Evolutionary conservation across 1,284 basidiomycete species (phyloP).

Genomic region (Cryptococcus hybrid): DNA sequence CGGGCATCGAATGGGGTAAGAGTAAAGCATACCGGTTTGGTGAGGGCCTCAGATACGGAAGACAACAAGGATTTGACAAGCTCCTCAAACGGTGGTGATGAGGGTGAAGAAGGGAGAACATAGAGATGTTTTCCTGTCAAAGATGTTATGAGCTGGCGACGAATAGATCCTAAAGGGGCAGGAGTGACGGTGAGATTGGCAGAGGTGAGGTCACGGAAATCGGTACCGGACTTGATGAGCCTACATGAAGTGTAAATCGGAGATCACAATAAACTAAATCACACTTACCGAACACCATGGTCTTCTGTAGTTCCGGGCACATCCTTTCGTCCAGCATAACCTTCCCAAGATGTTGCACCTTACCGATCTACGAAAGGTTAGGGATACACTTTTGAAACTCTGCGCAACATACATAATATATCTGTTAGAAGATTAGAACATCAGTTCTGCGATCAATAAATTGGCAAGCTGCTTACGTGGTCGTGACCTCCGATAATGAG

Average conservation of each 20-base stretch:
- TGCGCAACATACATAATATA: conserved; percentile 27
- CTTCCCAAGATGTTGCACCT: conserved; percentile 71
- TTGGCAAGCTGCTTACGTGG: conserved; percentile 53
- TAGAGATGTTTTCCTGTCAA: conserved; percentile 67
- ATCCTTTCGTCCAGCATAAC: conserved; percentile 59
- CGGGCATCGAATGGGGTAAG: conserved; percentile 70
- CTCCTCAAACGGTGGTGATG: conserved; percentile 59
- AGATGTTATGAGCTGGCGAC: conserved; percentile 64
- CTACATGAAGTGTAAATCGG: conserved; percentile 8
- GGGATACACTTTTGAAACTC: neutral
- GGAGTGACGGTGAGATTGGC: conserved; percentile 64
- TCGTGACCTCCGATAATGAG: conserved; percentile 87
- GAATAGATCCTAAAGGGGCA: conserved; percentile 60
- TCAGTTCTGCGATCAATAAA: neutral
- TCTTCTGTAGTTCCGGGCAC: conserved; percentile 73
- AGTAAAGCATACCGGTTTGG: conserved; percentile 69
- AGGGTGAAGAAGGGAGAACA: conserved; percentile 61
- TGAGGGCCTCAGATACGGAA: conserved; percentile 67
- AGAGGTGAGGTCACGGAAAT: conserved; percentile 84
- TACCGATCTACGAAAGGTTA: conserved; percentile 61
- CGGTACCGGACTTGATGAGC: conserved; percentile 80
- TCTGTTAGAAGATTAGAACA: conserved; percentile 13
- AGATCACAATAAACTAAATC: neutral
- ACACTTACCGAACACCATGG: conserved; percentile 61
- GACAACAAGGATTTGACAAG: conserved; percentile 67